phyloP scores from a whole-genome alignment of 768 basidiomycete genomes.

The Boletus edulis region DNA sequence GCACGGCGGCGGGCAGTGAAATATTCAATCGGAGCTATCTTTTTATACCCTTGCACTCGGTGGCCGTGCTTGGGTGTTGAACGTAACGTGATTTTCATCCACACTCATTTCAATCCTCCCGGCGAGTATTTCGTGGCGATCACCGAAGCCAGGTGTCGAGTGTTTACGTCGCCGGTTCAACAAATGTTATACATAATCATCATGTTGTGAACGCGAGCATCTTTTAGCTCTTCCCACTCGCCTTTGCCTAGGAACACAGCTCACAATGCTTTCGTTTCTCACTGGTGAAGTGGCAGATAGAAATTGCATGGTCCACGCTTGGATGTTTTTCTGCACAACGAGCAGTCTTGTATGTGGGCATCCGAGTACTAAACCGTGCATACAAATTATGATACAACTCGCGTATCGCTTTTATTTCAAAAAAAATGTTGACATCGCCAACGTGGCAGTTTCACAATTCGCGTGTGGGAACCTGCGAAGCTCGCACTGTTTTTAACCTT shows the following conservation, averaged over 20 bases:
- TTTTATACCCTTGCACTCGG: neutral
- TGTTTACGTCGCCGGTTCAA: too few species aligned
- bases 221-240: slow-evolving; percentile 40
- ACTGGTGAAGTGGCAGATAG: slow-evolving; percentile 74
- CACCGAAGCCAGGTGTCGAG: too few species aligned
- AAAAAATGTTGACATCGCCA: neutral
- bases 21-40: slow-evolving; percentile 23
- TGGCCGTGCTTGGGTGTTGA: too few species aligned
- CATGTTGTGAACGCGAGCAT: slow-evolving; percentile 19
- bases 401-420: neutral
- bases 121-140: too few species aligned
- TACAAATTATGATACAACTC: slow-evolving; percentile 18
- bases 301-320: slow-evolving; percentile 70
- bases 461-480: slow-evolving; percentile 29
- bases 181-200: neutral
- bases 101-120: too few species aligned
- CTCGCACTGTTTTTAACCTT: slow-evolving; percentile 14
- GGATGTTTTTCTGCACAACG: slow-evolving; percentile 49
- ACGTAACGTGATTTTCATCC: too few species aligned
- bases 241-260: slow-evolving; percentile 79
- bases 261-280: slow-evolving; percentile 72
- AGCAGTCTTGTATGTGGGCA: slow-evolving; percentile 46
- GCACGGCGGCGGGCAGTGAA: slow-evolving; percentile 23
- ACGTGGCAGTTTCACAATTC: neutral
- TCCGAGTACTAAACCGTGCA: slow-evolving; percentile 77